Percentiles rank a stretch among this genome's conserved stretches.
Evolutionary conservation across 352 stramenopile species (phyloP).

Genomic region (Pythium folliculosum): DNA sequence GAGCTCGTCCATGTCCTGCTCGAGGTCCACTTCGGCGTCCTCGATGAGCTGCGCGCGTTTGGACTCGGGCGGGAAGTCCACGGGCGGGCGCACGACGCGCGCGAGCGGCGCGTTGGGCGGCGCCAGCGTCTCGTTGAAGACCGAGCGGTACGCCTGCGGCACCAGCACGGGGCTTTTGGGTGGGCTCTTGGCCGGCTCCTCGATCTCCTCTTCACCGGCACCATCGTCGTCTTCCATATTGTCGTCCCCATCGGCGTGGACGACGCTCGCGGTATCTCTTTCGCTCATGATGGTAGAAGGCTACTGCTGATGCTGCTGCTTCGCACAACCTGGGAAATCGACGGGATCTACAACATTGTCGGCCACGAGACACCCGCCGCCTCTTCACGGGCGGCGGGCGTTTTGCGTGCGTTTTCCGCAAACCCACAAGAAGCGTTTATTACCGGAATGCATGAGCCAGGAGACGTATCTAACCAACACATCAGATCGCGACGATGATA

Average conservation of each 20-base stretch:
- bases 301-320: neutral
- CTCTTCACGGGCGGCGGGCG: neutral
- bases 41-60: slow-evolving; percentile 77
- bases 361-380: neutral
- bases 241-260: neutral
- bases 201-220: neutral
- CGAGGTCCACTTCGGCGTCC: slow-evolving; percentile 68
- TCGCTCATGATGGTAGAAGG: neutral
- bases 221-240: neutral
- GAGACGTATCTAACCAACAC: neutral
- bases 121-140: slow-evolving; percentile 35
- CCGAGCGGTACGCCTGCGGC: slow-evolving; percentile 29
- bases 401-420: neutral
- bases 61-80: slow-evolving; percentile 69
- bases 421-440: neutral
- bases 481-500: neutral
- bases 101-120: slow-evolving; percentile 29
- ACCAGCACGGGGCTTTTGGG: neutral
- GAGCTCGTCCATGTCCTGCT: slow-evolving; percentile 82
- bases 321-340: no score
- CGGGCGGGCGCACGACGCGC: slow-evolving; percentile 38
- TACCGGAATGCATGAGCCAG: neutral
- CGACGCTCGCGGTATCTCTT: neutral
- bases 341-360: neutral
- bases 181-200: neutral